Conservation (phyloP, 768 basidiomycete genomes). For the Amanita inopinata region DNA sequence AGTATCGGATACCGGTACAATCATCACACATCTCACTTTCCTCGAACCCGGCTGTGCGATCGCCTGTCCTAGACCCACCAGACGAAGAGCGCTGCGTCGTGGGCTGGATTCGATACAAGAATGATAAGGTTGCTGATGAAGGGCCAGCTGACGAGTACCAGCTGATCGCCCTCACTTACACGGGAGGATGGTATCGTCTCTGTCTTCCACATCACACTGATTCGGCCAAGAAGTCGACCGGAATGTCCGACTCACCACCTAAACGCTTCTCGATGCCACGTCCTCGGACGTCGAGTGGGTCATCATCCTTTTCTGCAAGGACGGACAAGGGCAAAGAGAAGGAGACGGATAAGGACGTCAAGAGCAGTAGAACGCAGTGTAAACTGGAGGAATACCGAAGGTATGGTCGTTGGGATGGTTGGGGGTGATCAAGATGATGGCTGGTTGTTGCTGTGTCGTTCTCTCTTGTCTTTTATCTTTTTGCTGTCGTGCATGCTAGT, state of each 20-base stretch:
- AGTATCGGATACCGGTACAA: slow-evolving; percentile 81
- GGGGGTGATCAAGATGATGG: slow-evolving; percentile 44
- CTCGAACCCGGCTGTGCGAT: slow-evolving; percentile 46
- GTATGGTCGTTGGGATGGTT: slow-evolving; percentile 87
- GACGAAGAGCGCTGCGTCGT: slow-evolving; percentile 84
- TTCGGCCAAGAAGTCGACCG: slow-evolving; percentile 14
- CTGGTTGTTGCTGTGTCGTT: background rate
- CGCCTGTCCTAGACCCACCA: slow-evolving; percentile 47
- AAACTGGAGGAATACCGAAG: slow-evolving; percentile 67
- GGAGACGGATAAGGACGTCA: slow-evolving; percentile 46
- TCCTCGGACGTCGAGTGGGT: slow-evolving; percentile 43
- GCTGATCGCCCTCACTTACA: slow-evolving; percentile 77
- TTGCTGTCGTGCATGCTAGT: background rate
- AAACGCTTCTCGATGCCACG: slow-evolving; percentile 28
- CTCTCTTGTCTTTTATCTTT: background rate
- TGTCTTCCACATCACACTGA: slow-evolving; percentile 33
- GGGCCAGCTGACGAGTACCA: slow-evolving; percentile 45
- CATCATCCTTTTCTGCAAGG: slow-evolving; percentile 39
- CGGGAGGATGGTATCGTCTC: slow-evolving; percentile 89
- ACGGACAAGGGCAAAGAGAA: slow-evolving; percentile 54
- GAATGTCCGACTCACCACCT: slow-evolving; percentile 32
- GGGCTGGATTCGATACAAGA: slow-evolving; percentile 65
- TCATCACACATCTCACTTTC: slow-evolving; percentile 75
- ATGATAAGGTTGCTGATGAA: slow-evolving; percentile 24
- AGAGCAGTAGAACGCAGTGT: slow-evolving; percentile 51